Evolutionary conservation across 1,284 basidiomycete species (phyloP), one percentile per base, ranked within the genome.

Genomic region (Papiliotrema nemorosa): DNA sequence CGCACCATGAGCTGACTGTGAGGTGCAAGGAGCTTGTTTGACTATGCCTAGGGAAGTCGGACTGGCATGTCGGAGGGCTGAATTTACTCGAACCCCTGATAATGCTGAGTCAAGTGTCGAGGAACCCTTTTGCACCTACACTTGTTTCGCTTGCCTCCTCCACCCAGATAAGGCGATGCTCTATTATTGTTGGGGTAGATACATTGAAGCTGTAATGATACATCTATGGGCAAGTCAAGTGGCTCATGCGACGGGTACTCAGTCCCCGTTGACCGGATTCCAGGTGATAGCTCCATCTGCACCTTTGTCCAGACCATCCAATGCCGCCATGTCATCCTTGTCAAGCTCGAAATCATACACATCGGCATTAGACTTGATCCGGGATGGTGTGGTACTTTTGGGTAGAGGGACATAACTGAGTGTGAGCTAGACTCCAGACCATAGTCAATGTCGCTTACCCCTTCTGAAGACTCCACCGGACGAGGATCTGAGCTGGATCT

Each of bases 401-500:
- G 87, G 87, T 21, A 90, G 78, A 0, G 86, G 85, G 0, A 86
- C 78, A 65, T 79, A 85, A 20, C 85, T 82, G 36, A 22, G 18
- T 16, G n/a, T 40, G 21, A 46, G 37, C 21, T 25, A 10, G 7
- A 7, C n/a, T 5, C 13, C 10, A 14, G 12, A 18, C 14, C 18
- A 20, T 12, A n/a, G 20, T 9, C 27, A 25, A 14, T 14, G n/a
- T 2, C 36, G 72, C 81, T 44, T 59, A 87, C 84, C 86, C 86
- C 65, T 82, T 83, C 68, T 91, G 89, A 40, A 91, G 73, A 42
- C 85, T 88, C 88, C 88, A 91, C 13, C 89, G 80, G 52, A 91
- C 74, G 26, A 91, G 78, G 43, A 92, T 78, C 62, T 90, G 89
- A 1, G 85, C 84, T 13, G 82, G 79, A 14, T 79, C 74, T 64